Percentiles rank a stretch among this genome's conserved stretches.
Evolutionary conservation across 345 rosid genomes (phyloP).

Genomic region (Rhodamnia rubescens): DNA sequence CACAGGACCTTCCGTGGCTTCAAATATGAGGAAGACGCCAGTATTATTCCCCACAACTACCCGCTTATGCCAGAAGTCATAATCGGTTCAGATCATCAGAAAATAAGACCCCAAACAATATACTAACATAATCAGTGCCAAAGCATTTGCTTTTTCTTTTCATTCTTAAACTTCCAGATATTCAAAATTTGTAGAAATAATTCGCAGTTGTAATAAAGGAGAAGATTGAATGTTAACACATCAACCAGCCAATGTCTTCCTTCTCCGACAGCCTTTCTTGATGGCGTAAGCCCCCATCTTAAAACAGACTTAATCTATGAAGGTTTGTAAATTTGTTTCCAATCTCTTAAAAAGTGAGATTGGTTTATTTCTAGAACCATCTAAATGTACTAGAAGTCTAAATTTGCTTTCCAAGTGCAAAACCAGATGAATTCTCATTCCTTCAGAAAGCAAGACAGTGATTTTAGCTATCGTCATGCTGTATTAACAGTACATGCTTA

Average conservation of each 20-base stretch:
- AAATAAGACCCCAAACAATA: background rate
- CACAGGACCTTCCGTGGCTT: background rate
- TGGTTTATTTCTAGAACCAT: background rate
- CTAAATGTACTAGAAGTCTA: background rate
- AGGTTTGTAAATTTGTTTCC: background rate
- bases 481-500: background rate
- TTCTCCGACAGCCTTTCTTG: background rate
- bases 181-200: background rate
- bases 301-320: background rate
- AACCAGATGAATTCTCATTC: background rate
- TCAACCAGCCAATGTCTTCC: background rate
- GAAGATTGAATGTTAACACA: background rate
- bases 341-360: background rate
- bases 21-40: background rate
- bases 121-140: background rate
- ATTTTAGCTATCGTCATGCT: background rate
- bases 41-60: background rate
- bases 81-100: background rate
- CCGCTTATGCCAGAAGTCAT: background rate
- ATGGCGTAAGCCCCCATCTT: background rate
- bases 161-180: background rate
- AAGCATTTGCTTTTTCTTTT: background rate
- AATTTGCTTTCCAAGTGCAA: background rate
- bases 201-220: background rate
- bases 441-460: background rate